Conservation (phyloP, 2,329 filamentous ascomycete species). For the Ophiostoma piceae region DNA sequence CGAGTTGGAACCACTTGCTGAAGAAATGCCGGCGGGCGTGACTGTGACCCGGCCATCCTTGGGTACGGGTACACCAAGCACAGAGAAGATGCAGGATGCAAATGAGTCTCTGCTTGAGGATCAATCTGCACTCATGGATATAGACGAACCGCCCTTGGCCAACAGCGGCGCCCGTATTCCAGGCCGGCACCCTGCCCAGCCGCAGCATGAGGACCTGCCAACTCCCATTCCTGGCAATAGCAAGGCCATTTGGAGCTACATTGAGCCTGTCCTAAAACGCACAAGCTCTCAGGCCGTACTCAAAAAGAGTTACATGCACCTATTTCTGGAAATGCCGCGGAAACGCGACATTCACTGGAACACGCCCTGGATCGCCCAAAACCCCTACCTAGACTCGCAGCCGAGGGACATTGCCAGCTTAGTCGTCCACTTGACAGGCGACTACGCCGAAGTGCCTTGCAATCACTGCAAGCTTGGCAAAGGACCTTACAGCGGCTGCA, state of each 20-base stretch:
- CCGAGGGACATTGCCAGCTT: conserved; percentile 32
- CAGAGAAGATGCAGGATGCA: background rate
- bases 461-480: conserved; percentile 27
- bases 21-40: background rate
- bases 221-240: conserved; percentile 11
- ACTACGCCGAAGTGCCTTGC: conserved; percentile 31
- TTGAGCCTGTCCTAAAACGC: conserved; percentile 29
- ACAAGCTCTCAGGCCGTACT: conserved; percentile 23
- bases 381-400: conserved; percentile 29
- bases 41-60: background rate
- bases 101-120: conserved; percentile 7
- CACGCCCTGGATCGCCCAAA: conserved; percentile 23
- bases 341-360: conserved; percentile 34
- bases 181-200: background rate
- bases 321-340: conserved; percentile 30
- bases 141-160: background rate
- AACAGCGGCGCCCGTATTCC: background rate
- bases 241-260: conserved; percentile 31
- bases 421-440: conserved; percentile 34
- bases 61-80: background rate
- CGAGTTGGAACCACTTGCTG: conserved; percentile 19
- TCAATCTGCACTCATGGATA: background rate
- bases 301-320: conserved; percentile 26
- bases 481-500: conserved; percentile 33
- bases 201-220: background rate